These are phyloP conservation scores for Torrubiella hemipterigena DNA, from an alignment of 2,329 filamentous ascomycete genomes.

Conservation along the genomic window DNA sequence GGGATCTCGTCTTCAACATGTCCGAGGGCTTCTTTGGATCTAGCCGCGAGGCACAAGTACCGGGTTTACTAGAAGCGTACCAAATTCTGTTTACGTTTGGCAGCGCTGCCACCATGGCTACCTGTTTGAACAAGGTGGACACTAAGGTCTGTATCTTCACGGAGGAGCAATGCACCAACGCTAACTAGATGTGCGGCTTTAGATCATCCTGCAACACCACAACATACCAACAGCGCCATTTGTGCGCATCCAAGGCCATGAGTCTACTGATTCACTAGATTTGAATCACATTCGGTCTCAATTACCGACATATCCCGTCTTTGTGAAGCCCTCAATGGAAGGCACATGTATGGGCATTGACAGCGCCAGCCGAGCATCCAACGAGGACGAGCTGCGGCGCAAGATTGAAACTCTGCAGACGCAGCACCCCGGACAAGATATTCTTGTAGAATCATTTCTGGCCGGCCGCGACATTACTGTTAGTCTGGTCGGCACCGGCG, in stretches of 20 bases:
- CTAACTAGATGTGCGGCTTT: not conserved
- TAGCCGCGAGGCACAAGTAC: slow-evolving; percentile 4
- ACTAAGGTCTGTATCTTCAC: slow-evolving; percentile 3
- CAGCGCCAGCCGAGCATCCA: slow-evolving; percentile 2
- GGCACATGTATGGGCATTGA: slow-evolving; percentile 6
- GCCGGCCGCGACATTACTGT: slow-evolving; percentile 5
- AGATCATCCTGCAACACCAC: slow-evolving; percentile 5
- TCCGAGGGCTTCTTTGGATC: slow-evolving; percentile 3
- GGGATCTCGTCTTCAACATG: slow-evolving; percentile 7
- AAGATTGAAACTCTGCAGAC: slow-evolving; percentile 2
- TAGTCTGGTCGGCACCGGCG: slow-evolving; percentile 3
- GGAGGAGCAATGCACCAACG: not conserved
- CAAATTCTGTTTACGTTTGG: slow-evolving; percentile 4
- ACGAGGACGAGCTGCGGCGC: not conserved
- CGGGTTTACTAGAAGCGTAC: slow-evolving; percentile 5
- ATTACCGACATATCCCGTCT: slow-evolving; percentile 2
- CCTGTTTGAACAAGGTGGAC: slow-evolving; percentile 6
- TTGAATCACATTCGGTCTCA: not conserved
- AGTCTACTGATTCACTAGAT: no score
- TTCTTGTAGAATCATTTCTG: slow-evolving; percentile 5
- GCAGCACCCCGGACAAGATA: slow-evolving; percentile 4
- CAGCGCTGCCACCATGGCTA: slow-evolving; percentile 5
- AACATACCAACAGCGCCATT: slow-evolving; percentile 5
- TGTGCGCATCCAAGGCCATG: slow-evolving; percentile 1
- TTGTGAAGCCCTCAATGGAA: slow-evolving; percentile 5